Percentiles rank a stretch among this genome's conserved stretches.
Evolutionary conservation across 2,329 filamentous ascomycete genomes (phyloP).

Genomic region (Nannizziopsis arthrosporioides): DNA sequence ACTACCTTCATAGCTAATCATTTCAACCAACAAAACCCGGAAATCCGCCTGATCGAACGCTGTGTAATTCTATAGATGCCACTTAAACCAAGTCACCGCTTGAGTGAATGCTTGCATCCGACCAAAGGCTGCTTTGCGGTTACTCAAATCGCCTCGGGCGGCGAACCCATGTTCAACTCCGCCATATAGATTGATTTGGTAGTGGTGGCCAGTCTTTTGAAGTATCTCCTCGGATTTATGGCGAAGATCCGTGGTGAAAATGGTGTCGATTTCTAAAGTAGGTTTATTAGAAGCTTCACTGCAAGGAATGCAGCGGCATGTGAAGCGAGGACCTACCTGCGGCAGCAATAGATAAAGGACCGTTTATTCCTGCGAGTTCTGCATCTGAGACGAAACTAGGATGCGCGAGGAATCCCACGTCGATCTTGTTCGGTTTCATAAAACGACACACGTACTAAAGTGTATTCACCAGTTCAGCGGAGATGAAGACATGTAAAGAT

Average conservation of each 20-base stretch:
- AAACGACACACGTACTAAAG: conserved; percentile 56
- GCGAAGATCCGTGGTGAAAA: conserved; percentile 47
- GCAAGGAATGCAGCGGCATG: background rate
- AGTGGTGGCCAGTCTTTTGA: conserved; percentile 42
- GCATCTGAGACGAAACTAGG: conserved; percentile 61
- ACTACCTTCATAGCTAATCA: too few relatives aligned
- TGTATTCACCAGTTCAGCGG: background rate
- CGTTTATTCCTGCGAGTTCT: conserved; percentile 54
- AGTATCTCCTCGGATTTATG: conserved; percentile 49
- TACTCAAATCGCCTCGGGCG: conserved; percentile 49
- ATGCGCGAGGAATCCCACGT: conserved; percentile 63
- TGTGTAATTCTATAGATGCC: conserved; percentile 7
- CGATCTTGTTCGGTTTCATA: conserved; percentile 49
- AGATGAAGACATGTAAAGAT: background rate
- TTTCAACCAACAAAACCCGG: too few relatives aligned
- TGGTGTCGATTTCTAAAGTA: conserved; percentile 42
- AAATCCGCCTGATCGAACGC: too few relatives aligned
- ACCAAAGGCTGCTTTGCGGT: conserved; percentile 48
- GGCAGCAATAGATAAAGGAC: conserved; percentile 56
- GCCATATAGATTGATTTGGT: conserved; percentile 62
- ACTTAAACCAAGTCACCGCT: conserved; percentile 54
- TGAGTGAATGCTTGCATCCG: conserved; percentile 68
- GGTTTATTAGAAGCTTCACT: background rate
- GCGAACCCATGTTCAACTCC: conserved; percentile 61
- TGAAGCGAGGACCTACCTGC: conserved; percentile 28